Evolutionary conservation across 306 rosid species (phyloP).

Genomic region (Purshia tridentata): DNA sequence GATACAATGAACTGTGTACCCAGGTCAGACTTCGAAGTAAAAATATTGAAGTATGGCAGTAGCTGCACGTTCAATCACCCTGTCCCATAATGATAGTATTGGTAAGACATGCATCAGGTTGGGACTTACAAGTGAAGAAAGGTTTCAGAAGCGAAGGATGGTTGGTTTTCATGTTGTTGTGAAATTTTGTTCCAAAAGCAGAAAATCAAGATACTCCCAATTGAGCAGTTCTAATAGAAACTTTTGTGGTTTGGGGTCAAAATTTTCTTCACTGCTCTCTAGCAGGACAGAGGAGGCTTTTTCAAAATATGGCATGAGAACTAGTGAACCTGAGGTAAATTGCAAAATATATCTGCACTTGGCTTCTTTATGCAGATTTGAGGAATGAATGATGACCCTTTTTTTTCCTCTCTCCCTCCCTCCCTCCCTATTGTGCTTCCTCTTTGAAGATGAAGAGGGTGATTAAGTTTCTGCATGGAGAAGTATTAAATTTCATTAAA

Average conservation of each 20-base stretch:
- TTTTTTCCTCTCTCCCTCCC: background rate
- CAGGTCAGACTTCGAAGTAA: constrained; percentile 35
- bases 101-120: constrained; percentile 31
- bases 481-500: constrained; percentile 29
- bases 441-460: constrained; percentile 29
- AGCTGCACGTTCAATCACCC: constrained; percentile 42
- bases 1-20: constrained; percentile 9
- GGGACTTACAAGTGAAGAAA: constrained; percentile 28
- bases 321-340: constrained; percentile 45
- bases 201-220: constrained; percentile 36
- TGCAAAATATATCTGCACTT: constrained; percentile 4
- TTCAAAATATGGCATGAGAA: constrained; percentile 15
- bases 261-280: constrained; percentile 25
- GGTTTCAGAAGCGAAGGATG: constrained; percentile 41
- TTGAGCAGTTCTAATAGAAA: constrained; percentile 31
- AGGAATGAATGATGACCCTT: background rate
- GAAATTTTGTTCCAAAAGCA: constrained; percentile 38
- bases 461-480: constrained; percentile 26
- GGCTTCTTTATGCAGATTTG: constrained; percentile 14
- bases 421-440: constrained; percentile 9
- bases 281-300: constrained; percentile 31
- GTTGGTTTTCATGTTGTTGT: constrained; percentile 34
- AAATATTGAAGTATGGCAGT: constrained; percentile 26
- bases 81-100: constrained; percentile 29
- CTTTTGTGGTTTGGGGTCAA: constrained; percentile 32